Evolutionary conservation across 2,329 filamentous ascomycete species (phyloP), one percentile per base, ranked within the genome.

Genomic region (Metarhizium humberi): DNA sequence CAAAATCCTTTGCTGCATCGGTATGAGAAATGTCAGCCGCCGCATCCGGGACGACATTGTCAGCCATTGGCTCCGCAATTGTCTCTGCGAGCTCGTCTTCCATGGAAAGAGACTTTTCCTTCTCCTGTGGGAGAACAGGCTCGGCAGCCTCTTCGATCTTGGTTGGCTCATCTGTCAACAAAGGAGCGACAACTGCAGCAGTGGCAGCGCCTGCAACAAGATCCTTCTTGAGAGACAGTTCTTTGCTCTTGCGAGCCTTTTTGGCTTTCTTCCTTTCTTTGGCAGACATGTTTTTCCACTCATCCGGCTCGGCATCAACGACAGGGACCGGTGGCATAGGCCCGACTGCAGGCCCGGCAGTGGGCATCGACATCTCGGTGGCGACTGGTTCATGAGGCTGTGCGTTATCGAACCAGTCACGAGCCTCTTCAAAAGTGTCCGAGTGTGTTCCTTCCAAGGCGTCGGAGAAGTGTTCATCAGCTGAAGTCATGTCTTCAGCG

Each of bases 391-490:
- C 47, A 5, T 48, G 42, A 42, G 58, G 45, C 8, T 30, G 18
- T 4, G 32, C 46, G 45, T 57, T 50, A 36, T 58, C 51, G n/a
- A 58, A 51, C 51, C 51, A 36, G 29, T 59, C 59, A 3, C 29
- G 36, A 51, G 62, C 56, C 34, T 56, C 57, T 34, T 63, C 62
- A 18, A 61, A 63, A 2, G 52, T 56, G 34, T 66, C 60, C 25
- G 63, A 61, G 3, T 60, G 59, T 4, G 56, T 56, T 2, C 60
- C 63, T 32, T 70, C 68, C 7, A 63, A 29, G 10, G 69, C 69
- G 43, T 72, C 70, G 5, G 70, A 69, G 46, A 71, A 69, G 48
- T 71, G 65, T 45, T 72, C 69, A 52, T 71, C 69, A 13, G 65
- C 63, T 38, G 71, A 70, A 7, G 66, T 63, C 51, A 69, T 45